phyloP scores from a whole-genome alignment of 2,329 filamentous ascomycete species.

The Pseudogymnoascus sp. region DNA sequence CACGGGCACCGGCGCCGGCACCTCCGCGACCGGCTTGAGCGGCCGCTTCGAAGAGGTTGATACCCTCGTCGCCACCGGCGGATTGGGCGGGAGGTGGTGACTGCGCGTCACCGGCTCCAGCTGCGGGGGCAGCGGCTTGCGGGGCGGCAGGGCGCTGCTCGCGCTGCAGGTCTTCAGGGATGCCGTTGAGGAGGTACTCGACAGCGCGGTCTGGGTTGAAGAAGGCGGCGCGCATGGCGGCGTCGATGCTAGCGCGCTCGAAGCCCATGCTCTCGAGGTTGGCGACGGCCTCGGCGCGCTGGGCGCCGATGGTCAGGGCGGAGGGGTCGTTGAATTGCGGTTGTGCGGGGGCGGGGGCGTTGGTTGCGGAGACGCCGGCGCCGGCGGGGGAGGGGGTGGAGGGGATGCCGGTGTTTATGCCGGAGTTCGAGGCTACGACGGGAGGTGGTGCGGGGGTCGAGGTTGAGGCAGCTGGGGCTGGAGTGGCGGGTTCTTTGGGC shows the following conservation, averaged over 20 bases:
- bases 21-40: slow-evolving; percentile 57
- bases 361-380: slow-evolving; percentile 39
- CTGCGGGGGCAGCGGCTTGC: slow-evolving; percentile 36
- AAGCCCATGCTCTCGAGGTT: slow-evolving; percentile 99
- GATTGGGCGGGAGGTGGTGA: slow-evolving; percentile 36
- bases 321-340: slow-evolving; percentile 62
- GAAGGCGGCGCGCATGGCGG: slow-evolving; percentile 91
- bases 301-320: slow-evolving; percentile 76
- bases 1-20: slow-evolving; percentile 30
- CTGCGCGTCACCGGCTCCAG: slow-evolving; percentile 37
- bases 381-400: slow-evolving; percentile 39
- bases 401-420: slow-evolving; percentile 41
- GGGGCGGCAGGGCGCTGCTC: slow-evolving; percentile 49
- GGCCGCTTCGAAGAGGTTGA: slow-evolving; percentile 91
- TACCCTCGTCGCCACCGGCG: slow-evolving; percentile 55
- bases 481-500: slow-evolving; percentile 53
- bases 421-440: slow-evolving; percentile 45
- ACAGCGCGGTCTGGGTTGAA: slow-evolving; percentile 96
- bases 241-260: slow-evolving; percentile 75
- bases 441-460: slow-evolving; percentile 53
- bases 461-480: slow-evolving; percentile 46
- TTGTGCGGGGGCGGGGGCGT: slow-evolving; percentile 45
- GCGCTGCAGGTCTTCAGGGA: slow-evolving; percentile 74
- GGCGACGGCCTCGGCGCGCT: slow-evolving; percentile 72
- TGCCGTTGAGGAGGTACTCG: slow-evolving; percentile 95